Conservation (phyloP, 768 basidiomycete genomes). For the Crucibulum laeve region DNA sequence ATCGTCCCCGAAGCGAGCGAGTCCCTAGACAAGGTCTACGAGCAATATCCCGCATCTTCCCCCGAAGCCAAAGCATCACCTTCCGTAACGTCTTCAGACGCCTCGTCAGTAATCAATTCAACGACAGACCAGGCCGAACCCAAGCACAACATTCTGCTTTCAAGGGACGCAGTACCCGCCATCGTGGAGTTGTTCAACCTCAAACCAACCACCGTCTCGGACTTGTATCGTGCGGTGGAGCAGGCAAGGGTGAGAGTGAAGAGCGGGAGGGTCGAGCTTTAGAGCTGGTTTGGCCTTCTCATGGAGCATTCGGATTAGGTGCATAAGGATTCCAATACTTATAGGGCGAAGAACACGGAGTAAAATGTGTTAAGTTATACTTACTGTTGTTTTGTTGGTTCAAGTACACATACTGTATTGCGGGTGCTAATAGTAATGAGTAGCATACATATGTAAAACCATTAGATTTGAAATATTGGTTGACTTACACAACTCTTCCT, state of each 20-base stretch:
- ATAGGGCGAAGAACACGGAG: no score
- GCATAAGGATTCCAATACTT: no score
- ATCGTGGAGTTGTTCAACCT: conserved; percentile 45
- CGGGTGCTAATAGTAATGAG: no score
- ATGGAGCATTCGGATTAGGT: no score
- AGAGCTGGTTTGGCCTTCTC: no score
- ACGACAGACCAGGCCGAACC: conserved; percentile 1
- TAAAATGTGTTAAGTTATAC: no score
- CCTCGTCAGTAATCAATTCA: conserved; percentile 4
- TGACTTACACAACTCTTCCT: no score
- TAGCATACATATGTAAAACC: no score
- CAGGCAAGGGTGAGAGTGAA: conserved; percentile 41
- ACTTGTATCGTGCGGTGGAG: conserved; percentile 62
- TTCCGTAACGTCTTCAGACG: neutral
- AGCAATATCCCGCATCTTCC: conserved; percentile 9
- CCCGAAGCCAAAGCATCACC: neutral
- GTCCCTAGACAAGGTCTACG: conserved; percentile 57
- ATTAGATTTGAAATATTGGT: no score
- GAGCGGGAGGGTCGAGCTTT: conserved; percentile 10
- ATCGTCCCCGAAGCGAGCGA: conserved; percentile 54
- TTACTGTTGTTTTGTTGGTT: no score
- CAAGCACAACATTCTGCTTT: conserved; percentile 39
- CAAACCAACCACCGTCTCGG: conserved; percentile 35
- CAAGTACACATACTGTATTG: no score
- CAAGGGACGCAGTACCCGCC: conserved; percentile 46